Evolutionary conservation across 2,329 filamentous ascomycete species (phyloP), one percentile per base, ranked within the genome.

Genomic region (Fusarium sp.): DNA sequence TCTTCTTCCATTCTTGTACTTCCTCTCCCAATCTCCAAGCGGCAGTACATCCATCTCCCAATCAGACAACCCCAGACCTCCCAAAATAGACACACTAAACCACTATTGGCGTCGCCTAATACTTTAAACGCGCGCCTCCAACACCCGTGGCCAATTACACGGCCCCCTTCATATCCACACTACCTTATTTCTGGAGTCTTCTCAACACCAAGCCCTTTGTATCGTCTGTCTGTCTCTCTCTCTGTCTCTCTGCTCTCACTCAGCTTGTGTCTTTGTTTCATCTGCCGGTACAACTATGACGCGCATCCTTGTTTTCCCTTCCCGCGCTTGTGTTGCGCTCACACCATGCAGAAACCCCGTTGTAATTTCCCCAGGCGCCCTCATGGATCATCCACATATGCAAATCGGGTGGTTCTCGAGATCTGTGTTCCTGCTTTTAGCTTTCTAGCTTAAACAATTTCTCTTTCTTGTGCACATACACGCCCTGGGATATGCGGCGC

Each of bases 121-220:
- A 57, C 65, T 48, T 75, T 78, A 77, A 55, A 78, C 77, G 77
- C 77, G 77, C 77, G 77, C 75, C 72, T 78, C 70, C 53, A 74
- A 39, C 30, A 18, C 8, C 39, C 30, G 39, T 32, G 15, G 61
- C 72, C 76, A 77, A 78, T 78, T 60, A 56, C 35, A 55, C 24
- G 48, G 22, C 59, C n/a, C 55, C 53, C 30, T 35, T 36, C 41
- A 26, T 61, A 41, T 48, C 74, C 74, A 74, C 70, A 51, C 50
- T 62, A 53, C 50, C 50, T 53, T 36, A 58, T 55, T 70, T 61
- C 54, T 39, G 41, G 59, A 44, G 36, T 55, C 57, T 14, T 28
- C 54, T 72, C 69, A 77, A 78, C 75, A 76, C 66, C 74, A 74
- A 61, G 26, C 20, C 42, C 50, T 24, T 54, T 54, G 57, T 57